Evolutionary conservation across 345 rosid genomes (phyloP).

Genomic region (Euphorbia lathyris): DNA sequence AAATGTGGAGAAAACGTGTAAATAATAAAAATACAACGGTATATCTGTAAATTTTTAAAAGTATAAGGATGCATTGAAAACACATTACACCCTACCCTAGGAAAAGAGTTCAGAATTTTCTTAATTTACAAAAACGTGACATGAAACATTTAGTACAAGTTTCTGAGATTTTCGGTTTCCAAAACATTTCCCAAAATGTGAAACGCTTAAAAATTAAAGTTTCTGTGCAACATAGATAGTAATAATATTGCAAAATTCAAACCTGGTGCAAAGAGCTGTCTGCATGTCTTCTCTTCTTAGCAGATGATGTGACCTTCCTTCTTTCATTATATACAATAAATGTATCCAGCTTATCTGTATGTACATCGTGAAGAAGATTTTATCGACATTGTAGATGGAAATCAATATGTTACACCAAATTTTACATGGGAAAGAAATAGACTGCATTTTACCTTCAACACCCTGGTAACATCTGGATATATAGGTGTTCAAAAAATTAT

Average conservation of each 20-base stretch:
- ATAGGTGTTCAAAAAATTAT: slow-evolving; percentile 63
- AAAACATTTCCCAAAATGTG: too few species aligned
- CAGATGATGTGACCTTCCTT: slow-evolving; percentile 88
- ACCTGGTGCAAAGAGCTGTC: slow-evolving; percentile 85
- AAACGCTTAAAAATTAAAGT: not conserved
- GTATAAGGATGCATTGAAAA: too few species aligned
- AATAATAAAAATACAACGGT: too few species aligned
- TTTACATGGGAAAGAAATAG: slow-evolving; percentile 6
- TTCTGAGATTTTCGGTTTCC: too few species aligned
- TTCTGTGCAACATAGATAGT: not conserved
- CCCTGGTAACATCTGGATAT: slow-evolving; percentile 57
- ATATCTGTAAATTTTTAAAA: too few species aligned
- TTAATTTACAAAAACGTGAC: not conserved
- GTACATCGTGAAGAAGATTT: slow-evolving; percentile 6
- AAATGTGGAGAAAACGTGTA: too few species aligned
- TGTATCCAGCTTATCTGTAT: slow-evolving; percentile 68
- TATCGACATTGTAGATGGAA: not conserved
- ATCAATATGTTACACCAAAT: slow-evolving; percentile 9
- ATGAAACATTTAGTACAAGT: too few species aligned
- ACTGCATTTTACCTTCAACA: slow-evolving; percentile 57
- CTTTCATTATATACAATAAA: slow-evolving; percentile 81
- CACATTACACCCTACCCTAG: too few species aligned
- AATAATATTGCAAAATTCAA: slow-evolving; percentile 27
- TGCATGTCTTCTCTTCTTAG: slow-evolving; percentile 70
- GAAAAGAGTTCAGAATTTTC: too few species aligned